These are phyloP conservation scores for Clarireedia hainanense DNA, from an alignment of 2,329 filamentous ascomycete genomes.

Conservation along the genomic window DNA sequence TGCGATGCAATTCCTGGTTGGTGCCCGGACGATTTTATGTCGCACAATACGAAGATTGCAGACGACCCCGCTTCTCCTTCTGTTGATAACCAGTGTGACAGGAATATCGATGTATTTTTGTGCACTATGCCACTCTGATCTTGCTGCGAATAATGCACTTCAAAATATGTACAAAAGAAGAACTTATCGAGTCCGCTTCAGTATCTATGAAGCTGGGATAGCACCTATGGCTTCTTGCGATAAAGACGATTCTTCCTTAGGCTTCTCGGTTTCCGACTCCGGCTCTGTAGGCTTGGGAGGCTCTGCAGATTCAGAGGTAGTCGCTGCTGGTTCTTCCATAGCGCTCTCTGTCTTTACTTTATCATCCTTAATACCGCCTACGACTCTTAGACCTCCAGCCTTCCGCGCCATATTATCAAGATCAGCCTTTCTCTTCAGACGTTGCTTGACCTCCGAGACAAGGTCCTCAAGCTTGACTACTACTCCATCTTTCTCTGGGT, in stretches of 20 bases:
- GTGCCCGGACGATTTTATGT: too few species aligned
- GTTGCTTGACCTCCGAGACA: conserved; percentile 52
- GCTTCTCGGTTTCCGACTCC: not conserved
- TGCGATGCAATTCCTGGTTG: too few species aligned
- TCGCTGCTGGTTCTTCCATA: not conserved
- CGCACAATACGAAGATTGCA: too few species aligned
- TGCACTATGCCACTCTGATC: not conserved
- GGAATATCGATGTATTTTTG: not conserved
- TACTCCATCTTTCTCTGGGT: conserved; percentile 86
- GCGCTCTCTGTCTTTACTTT: conserved; percentile 9
- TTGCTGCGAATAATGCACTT: not conserved
- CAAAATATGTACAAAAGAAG: conserved; percentile 4
- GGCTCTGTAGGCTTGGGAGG: not conserved
- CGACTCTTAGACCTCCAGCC: conserved; percentile 26
- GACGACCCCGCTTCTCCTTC: too few species aligned
- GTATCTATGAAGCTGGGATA: conserved; percentile 21
- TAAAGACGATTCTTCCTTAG: conserved; percentile 6
- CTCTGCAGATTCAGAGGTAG: not conserved
- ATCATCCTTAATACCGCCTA: conserved; percentile 23
- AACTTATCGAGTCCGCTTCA: not conserved
- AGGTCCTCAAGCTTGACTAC: conserved; percentile 59
- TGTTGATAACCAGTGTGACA: not conserved
- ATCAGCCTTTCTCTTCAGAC: conserved; percentile 33
- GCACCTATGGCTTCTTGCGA: conserved; percentile 20
- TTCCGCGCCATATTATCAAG: conserved; percentile 23